Evolutionary conservation across 805 yeast species (phyloP).

Genomic region (Hanseniaspora valbyensis): DNA sequence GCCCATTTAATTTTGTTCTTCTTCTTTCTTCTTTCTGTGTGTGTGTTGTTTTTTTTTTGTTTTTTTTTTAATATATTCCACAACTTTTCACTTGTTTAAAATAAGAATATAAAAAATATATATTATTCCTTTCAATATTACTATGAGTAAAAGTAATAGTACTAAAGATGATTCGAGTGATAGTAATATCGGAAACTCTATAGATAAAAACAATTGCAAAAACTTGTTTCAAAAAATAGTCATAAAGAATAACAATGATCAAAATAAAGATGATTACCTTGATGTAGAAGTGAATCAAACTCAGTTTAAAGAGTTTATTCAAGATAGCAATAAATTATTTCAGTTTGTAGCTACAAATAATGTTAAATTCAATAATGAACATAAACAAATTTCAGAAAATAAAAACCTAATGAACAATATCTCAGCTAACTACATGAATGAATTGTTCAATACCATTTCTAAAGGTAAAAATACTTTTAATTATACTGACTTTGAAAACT

Average conservation of each 20-base stretch:
- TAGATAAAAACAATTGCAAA: neutral
- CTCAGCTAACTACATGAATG: slow-evolving; percentile 10
- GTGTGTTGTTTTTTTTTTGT: neutral
- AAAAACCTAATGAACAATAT: slow-evolving; percentile 9
- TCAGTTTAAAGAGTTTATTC: slow-evolving; percentile 6
- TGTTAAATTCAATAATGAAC: neutral
- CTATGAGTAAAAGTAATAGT: neutral
- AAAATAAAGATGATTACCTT: neutral
- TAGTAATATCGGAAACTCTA: neutral
- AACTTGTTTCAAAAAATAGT: slow-evolving; percentile 1
- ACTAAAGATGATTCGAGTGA: neutral
- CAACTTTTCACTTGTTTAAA: neutral
- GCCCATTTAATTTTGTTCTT: too few species aligned
- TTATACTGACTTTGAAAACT: slow-evolving; percentile 59
- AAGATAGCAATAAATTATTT: slow-evolving; percentile 10
- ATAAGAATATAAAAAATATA: too few species aligned
- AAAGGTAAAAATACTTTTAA: slow-evolving; percentile 41
- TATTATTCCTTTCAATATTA: neutral
- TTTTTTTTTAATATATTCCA: neutral
- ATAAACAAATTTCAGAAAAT: slow-evolving; percentile 9
- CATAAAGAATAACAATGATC: neutral
- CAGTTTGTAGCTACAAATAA: slow-evolving; percentile 4
- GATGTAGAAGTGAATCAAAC: neutral
- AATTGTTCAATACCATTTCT: slow-evolving; percentile 48
- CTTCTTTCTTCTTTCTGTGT: neutral